A percentile compares a stretch with the other conserved stretches of the same genome.
phyloP scores from a whole-genome alignment of 768 basidiomycete genomes.

The Xerocomus spinulosus region DNA sequence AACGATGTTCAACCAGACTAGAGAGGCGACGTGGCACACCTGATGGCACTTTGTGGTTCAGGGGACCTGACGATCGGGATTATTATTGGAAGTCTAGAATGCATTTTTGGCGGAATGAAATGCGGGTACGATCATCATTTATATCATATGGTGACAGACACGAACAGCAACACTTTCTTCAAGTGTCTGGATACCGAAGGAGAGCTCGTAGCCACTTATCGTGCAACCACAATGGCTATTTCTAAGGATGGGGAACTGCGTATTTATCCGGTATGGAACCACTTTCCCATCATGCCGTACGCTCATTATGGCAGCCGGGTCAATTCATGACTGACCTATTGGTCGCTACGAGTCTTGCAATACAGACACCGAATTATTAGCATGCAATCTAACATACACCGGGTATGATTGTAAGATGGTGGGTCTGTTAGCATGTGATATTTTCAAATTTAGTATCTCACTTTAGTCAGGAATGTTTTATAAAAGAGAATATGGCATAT shows the following conservation, averaged over 20 bases:
- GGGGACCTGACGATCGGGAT: constrained; percentile 18
- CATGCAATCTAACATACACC: neutral
- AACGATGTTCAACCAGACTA: neutral
- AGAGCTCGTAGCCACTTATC: constrained; percentile 26
- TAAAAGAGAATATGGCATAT: too few species aligned
- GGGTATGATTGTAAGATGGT: too few species aligned
- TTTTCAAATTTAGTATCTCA: neutral
- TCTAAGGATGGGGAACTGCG: constrained; percentile 27
- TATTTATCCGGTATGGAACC: constrained; percentile 24
- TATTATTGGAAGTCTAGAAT: constrained; percentile 19
- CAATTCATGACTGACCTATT: constrained; percentile 26
- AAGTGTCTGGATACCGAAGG: constrained; percentile 19
- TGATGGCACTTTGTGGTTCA: constrained; percentile 19
- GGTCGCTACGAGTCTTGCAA: constrained; percentile 25
- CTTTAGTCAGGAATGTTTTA: too few species aligned
- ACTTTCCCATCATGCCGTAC: neutral
- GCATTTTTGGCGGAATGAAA: constrained; percentile 15
- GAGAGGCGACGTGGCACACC: neutral
- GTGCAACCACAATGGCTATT: constrained; percentile 18
- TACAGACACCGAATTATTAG: constrained; percentile 20
- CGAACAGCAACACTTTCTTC: neutral
- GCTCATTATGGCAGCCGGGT: constrained; percentile 11
- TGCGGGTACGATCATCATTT: constrained; percentile 17
- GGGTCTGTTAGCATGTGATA: neutral
- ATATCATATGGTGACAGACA: neutral